These are phyloP conservation scores for Dryas integrifolia DNA, from an alignment of 331 rosid genomes.

Conservation along the genomic window DNA sequence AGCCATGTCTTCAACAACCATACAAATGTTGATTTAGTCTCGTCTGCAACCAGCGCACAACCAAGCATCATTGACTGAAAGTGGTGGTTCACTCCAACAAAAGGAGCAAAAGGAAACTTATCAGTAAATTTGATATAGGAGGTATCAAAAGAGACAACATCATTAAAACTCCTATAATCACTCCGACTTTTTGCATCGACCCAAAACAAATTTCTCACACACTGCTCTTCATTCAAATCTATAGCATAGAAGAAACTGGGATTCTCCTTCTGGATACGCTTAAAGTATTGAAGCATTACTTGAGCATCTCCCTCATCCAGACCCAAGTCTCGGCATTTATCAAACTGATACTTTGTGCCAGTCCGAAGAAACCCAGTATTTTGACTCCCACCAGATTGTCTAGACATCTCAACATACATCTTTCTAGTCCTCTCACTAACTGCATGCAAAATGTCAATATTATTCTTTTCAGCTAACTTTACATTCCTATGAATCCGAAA, in stretches of 20 bases:
- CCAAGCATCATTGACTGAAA: conserved; percentile 53
- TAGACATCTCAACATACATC: conserved; percentile 58
- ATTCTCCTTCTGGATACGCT: conserved; percentile 50
- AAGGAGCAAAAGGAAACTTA: conserved; percentile 49
- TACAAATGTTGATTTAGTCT: conserved; percentile 42
- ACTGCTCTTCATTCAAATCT: conserved; percentile 52
- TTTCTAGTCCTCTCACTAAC: conserved; percentile 55
- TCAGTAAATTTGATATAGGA: conserved; percentile 43
- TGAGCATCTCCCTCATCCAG: conserved; percentile 54
- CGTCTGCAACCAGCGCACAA: conserved; percentile 51
- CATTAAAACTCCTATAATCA: conserved; percentile 41
- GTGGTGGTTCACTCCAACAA: conserved; percentile 55
- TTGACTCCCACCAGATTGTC: conserved; percentile 37
- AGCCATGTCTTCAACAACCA: conserved; percentile 59
- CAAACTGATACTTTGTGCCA: conserved; percentile 36
- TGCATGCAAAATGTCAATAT: conserved; percentile 58
- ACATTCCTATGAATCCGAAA: conserved; percentile 60
- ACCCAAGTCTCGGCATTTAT: conserved; percentile 41
- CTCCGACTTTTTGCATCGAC: conserved; percentile 54
- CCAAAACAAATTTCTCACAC: conserved; percentile 52
- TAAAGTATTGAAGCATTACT: conserved; percentile 47
- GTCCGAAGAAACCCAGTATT: conserved; percentile 20
- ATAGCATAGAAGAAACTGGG: conserved; percentile 52
- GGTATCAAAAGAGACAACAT: conserved; percentile 49
- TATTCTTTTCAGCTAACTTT: conserved; percentile 61